A percentile compares a stretch with the other conserved stretches of the same genome.
phyloP scores from a whole-genome alignment of 2,329 filamentous ascomycete genomes.

The Exophiala alcalophila region DNA sequence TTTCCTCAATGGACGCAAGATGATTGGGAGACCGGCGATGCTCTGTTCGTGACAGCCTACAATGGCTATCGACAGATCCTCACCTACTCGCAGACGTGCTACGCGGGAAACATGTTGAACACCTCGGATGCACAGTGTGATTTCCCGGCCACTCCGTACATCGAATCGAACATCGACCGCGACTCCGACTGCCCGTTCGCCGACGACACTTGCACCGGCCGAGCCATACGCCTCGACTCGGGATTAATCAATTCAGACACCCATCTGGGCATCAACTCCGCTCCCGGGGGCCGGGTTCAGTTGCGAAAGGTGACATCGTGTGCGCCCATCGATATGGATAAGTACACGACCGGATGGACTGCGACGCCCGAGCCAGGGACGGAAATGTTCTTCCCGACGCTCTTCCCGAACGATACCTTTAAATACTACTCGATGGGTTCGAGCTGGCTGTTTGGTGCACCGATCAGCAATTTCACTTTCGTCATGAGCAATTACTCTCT shows the following conservation, averaged over 20 bases:
- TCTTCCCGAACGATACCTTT: slow-evolving; percentile 10
- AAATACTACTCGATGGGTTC: slow-evolving; percentile 9
- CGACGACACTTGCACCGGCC: background rate
- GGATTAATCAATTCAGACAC: slow-evolving; percentile 13
- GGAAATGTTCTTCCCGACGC: slow-evolving; percentile 2
- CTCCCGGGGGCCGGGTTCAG: slow-evolving; percentile 5
- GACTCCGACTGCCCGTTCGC: slow-evolving; percentile 6
- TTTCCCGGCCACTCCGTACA: background rate
- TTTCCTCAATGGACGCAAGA: slow-evolving; percentile 6
- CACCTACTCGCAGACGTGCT: slow-evolving; percentile 6
- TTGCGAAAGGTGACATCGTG: slow-evolving; percentile 18
- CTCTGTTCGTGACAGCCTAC: slow-evolving; percentile 9
- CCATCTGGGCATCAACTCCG: slow-evolving; percentile 19
- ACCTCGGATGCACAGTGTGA: slow-evolving; percentile 5
- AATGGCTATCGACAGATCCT: slow-evolving; percentile 5
- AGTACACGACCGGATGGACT: slow-evolving; percentile 6
- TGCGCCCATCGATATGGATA: slow-evolving; percentile 13
- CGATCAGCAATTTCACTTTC: slow-evolving; percentile 13
- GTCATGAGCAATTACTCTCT: slow-evolving; percentile 9
- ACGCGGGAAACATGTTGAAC: slow-evolving; percentile 1
- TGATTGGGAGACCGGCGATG: slow-evolving; percentile 8
- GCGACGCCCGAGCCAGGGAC: background rate
- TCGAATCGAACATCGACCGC: slow-evolving; percentile 4
- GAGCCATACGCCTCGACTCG: slow-evolving; percentile 10
- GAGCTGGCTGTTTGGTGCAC: slow-evolving; percentile 5